These are phyloP conservation scores for Cladosporium sp. DNA, from an alignment of 2,329 filamentous ascomycete species.

Conservation along the genomic window DNA sequence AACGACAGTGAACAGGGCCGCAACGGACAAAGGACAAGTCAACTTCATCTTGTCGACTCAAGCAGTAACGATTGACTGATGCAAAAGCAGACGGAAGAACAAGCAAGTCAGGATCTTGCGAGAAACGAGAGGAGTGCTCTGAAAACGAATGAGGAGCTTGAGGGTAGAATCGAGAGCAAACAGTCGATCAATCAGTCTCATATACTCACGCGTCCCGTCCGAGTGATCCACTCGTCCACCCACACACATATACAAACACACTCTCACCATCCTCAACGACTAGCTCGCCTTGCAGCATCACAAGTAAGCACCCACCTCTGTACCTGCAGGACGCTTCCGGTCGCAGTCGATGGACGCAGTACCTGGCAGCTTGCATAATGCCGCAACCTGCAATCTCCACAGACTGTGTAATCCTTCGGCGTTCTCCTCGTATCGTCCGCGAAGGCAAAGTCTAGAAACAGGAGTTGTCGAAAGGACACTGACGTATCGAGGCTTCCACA, in stretches of 20 bases:
- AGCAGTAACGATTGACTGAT: constrained; percentile 13
- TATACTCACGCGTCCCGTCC: constrained; percentile 9
- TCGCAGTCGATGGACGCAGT: constrained; percentile 11
- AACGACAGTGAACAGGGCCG: constrained; percentile 20
- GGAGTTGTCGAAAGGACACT: not conserved
- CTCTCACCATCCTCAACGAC: not conserved
- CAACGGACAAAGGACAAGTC: constrained; percentile 15
- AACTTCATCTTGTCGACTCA: constrained; percentile 21
- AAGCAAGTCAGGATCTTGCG: constrained; percentile 21
- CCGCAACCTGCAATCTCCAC: constrained; percentile 19
- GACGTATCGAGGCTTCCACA: constrained; percentile 21
- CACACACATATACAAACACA: constrained; percentile 3
- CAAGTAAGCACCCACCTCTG: constrained; percentile 16
- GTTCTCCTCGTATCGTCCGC: constrained; percentile 3
- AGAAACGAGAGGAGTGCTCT: constrained; percentile 19
- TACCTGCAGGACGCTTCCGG: constrained; percentile 18
- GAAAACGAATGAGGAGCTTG: constrained; percentile 11
- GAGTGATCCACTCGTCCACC: constrained; percentile 1
- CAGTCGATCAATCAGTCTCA: not conserved
- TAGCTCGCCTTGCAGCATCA: constrained; percentile 20
- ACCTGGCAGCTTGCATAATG: constrained; percentile 22
- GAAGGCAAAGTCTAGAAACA: constrained; percentile 3
- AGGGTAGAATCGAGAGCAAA: not conserved
- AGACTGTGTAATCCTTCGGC: constrained; percentile 17
- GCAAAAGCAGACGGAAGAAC: constrained; percentile 3